Percentiles rank a stretch among this genome's conserved stretches.
Evolutionary conservation across 768 basidiomycete species (phyloP).

Genomic region (Podaxis sp.): DNA sequence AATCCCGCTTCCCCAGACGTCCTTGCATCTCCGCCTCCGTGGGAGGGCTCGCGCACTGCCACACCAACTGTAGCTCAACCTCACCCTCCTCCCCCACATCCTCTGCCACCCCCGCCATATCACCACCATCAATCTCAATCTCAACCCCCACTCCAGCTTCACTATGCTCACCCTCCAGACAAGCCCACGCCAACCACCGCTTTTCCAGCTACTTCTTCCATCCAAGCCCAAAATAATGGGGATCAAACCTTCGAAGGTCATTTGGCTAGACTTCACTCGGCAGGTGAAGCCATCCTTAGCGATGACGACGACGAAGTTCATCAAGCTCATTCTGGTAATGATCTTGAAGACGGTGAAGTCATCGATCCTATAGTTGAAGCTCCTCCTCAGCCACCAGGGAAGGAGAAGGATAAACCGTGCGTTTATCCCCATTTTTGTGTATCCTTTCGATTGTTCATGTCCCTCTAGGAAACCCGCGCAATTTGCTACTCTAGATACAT

Average conservation of each 20-base stretch:
- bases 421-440: slow-evolving; percentile 23
- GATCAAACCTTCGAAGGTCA: neutral
- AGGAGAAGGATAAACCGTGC: slow-evolving; percentile 53
- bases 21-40: slow-evolving; percentile 44
- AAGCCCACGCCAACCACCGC: neutral
- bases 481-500: slow-evolving; percentile 75
- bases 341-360: neutral
- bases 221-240: neutral
- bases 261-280: neutral
- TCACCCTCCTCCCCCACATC: slow-evolving; percentile 9
- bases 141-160: neutral
- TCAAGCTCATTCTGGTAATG: neutral
- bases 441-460: slow-evolving; percentile 9
- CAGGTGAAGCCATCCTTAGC: neutral
- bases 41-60: slow-evolving; percentile 53
- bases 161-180: neutral
- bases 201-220: neutral
- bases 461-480: slow-evolving; percentile 52
- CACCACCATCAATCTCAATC: neutral
- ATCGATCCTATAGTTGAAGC: slow-evolving; percentile 14
- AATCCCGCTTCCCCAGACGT: slow-evolving; percentile 77
- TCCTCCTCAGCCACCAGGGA: slow-evolving; percentile 24
- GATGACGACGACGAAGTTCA: slow-evolving; percentile 13
- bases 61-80: slow-evolving; percentile 48
- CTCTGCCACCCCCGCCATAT: neutral